Conservation (phyloP, 768 basidiomycete species). For the Tephrocybe sp. region DNA sequence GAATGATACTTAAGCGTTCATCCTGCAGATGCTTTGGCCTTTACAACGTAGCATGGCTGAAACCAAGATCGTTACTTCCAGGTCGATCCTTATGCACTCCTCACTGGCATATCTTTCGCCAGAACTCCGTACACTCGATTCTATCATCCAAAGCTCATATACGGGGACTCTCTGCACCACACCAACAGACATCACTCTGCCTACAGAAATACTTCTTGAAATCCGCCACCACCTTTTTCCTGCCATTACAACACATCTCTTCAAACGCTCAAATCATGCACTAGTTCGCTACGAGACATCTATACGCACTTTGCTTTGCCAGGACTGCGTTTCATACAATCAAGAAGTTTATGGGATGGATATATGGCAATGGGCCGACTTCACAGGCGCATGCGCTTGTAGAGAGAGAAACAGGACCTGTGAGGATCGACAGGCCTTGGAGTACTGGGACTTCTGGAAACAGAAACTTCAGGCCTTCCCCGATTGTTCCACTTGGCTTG, state of each 20-base stretch:
- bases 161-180: slow-evolving; percentile 12
- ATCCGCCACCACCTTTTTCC: slow-evolving; percentile 48
- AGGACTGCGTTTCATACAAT: slow-evolving; percentile 49
- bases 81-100: slow-evolving; percentile 48
- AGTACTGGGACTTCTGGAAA: slow-evolving; percentile 5
- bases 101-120: slow-evolving; percentile 48
- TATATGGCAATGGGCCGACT: slow-evolving; percentile 53
- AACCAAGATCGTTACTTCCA: slow-evolving; percentile 31
- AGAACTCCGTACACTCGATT: slow-evolving; percentile 41
- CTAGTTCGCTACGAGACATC: slow-evolving; percentile 39
- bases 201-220: slow-evolving; percentile 50
- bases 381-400: slow-evolving; percentile 49
- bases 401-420: slow-evolving; percentile 10
- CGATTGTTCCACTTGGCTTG: slow-evolving; percentile 44
- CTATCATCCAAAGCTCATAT: slow-evolving; percentile 25
- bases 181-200: slow-evolving; percentile 27
- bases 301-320: slow-evolving; percentile 40
- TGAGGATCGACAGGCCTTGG: slow-evolving; percentile 4
- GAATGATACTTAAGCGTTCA: slow-evolving; percentile 10
- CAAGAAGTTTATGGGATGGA: slow-evolving; percentile 51
- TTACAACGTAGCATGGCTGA: slow-evolving; percentile 16
- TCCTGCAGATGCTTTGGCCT: not conserved
- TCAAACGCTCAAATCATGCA: slow-evolving; percentile 38
- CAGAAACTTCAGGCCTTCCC: slow-evolving; percentile 30
- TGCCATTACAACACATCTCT: slow-evolving; percentile 36